Evolutionary conservation across 192 early-diverging fungal species (phyloP).

Genomic region (Gryganskiella cystojenkinii): DNA sequence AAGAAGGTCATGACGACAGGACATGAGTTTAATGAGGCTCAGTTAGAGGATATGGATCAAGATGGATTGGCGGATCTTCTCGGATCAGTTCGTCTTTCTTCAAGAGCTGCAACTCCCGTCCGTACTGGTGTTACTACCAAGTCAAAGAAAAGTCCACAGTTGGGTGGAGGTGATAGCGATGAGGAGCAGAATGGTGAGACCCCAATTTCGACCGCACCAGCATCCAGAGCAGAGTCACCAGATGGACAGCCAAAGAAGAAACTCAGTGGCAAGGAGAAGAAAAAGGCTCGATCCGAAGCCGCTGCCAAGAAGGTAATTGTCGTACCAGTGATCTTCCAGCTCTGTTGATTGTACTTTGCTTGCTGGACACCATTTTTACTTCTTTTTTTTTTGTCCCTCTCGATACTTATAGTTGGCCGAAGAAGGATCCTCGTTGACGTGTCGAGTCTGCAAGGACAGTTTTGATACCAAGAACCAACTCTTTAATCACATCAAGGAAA

Average conservation of each 20-base stretch:
- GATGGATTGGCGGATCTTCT: constrained; percentile 40
- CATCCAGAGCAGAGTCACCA: constrained; percentile 46
- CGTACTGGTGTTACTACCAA: constrained; percentile 8
- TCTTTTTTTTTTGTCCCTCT: neutral
- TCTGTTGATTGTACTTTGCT: neutral
- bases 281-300: constrained; percentile 33
- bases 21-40: constrained; percentile 24
- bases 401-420: constrained; percentile 55
- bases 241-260: constrained; percentile 44
- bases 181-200: constrained; percentile 41
- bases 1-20: constrained; percentile 54
- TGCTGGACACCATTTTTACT: neutral
- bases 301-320: constrained; percentile 58
- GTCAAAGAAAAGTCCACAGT: constrained; percentile 1
- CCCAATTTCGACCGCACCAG: constrained; percentile 56
- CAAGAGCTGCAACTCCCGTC: constrained; percentile 32
- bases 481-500: constrained; percentile 88
- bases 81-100: constrained; percentile 33
- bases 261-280: constrained; percentile 49
- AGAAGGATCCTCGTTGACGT: constrained; percentile 52
- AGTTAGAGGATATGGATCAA: constrained; percentile 39
- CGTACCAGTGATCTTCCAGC: too few relatives aligned
- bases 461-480: constrained; percentile 87
- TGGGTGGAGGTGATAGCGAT: constrained; percentile 53
- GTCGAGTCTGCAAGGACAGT: constrained; percentile 81